These are phyloP conservation scores for Rhodosporidiobolus odoratus DNA, from an alignment of 768 basidiomycete genomes.

Conservation along the genomic window DNA sequence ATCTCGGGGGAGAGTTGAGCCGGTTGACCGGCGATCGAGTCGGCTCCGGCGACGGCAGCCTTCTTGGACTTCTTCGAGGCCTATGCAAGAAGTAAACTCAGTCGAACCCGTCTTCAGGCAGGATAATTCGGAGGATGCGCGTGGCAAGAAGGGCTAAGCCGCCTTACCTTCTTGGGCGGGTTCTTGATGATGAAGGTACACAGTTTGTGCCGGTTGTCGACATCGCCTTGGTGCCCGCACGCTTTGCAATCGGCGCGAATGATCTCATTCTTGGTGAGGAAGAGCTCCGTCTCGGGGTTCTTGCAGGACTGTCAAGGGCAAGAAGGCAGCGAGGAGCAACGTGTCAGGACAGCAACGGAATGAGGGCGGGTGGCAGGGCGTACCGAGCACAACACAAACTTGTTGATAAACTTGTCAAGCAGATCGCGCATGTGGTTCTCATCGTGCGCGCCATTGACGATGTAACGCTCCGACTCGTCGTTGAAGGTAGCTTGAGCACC, in stretches of 20 bases:
- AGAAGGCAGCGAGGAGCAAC: background rate
- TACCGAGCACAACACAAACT: conserved; percentile 78
- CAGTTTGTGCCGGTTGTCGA: conserved; percentile 96
- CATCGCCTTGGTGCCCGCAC: conserved; percentile 81
- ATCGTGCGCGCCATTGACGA: conserved; percentile 96
- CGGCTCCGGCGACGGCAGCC: conserved; percentile 39
- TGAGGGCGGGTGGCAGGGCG: background rate
- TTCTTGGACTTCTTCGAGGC: conserved; percentile 51
- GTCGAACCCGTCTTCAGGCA: no score
- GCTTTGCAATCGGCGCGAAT: conserved; percentile 98
- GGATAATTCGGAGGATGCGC: background rate
- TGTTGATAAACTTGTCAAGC: conserved; percentile 94
- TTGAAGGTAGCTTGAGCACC: conserved; percentile 96
- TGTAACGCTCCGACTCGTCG: conserved; percentile 94
- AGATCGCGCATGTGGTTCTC: conserved; percentile 86
- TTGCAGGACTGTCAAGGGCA: conserved; percentile 69
- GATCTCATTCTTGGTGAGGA: conserved; percentile 81
- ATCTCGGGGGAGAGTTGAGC: no score
- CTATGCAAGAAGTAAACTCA: no score
- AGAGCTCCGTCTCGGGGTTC: conserved; percentile 95
- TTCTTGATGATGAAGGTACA: conserved; percentile 96
- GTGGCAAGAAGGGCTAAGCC: background rate
- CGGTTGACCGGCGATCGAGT: conserved; percentile 38
- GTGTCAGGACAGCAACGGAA: background rate
- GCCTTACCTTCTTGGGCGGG: conserved; percentile 61